Evolutionary conservation across 2,329 filamentous ascomycete genomes (phyloP), one percentile per base, ranked within the genome.

Genomic region (Microdochium nivale): DNA sequence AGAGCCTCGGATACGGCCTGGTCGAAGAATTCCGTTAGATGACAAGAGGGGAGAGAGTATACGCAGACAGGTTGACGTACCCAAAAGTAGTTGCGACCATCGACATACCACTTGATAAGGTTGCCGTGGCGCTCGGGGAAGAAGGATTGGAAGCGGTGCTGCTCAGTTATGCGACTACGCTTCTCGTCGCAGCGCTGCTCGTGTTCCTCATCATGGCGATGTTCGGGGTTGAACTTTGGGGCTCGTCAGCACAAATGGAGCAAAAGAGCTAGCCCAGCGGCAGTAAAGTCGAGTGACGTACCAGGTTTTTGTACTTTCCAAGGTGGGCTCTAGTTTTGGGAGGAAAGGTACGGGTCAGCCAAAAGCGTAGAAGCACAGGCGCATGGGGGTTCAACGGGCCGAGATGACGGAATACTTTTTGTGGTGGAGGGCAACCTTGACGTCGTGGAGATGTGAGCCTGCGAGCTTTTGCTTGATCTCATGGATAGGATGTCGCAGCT

Each of bases 21-120:
- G 48, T 35, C 27, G 21, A 13, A 2, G 33, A 27, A 44, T 19
- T 23, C 3, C 13, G 47, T 55, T 8, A 59, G 44, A 49, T 16
- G 37, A 37, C 19, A 37, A 49, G 7, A 19, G 4, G 46, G 19
- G 37, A 48, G 14, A 3, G 25, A 43, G 19, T 8, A 19, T 52
- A 19, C 19, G n/a, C 2, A 23, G 23, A 27, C 30, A 27, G n/a
- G 30, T 8, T 14, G 46, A 23, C 67, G 57, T 57, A 72, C 82
- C 85, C 90, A 96, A 67, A 94, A 95, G 69, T 99, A 99, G 70
- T 97, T 88, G 55, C 90, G 79, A 2, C 90, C 94, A 65, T 97
- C 94, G 11, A 97, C 89, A 69, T 96, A 97, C 91, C 92, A 99
- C 73, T 97, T 97, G 65, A 94, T 77, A 53, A 87, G 77, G 67